These are phyloP conservation scores for Bassia scoparia DNA, from an alignment of 148 eudicot species.

Conservation along the genomic window DNA sequence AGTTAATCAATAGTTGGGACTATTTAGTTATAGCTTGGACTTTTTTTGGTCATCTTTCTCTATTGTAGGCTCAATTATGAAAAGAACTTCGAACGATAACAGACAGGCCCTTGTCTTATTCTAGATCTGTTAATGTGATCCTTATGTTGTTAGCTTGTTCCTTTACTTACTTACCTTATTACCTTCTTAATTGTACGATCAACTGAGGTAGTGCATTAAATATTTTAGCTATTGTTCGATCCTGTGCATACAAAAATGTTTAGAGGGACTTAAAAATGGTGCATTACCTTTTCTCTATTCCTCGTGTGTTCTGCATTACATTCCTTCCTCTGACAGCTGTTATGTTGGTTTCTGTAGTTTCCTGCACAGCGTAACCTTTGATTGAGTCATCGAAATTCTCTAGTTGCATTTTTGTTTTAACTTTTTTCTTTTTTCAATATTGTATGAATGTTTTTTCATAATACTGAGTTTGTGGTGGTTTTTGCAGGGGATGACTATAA, in stretches of 20 bases:
- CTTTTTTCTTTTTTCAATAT: background rate
- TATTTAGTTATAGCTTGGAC: too few species aligned
- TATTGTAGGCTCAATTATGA: too few species aligned
- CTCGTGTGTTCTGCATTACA: background rate
- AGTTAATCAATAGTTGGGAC: too few species aligned
- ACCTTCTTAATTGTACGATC: constrained; percentile 2
- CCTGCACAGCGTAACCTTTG: background rate
- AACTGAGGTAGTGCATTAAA: background rate
- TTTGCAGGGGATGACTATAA: constrained; percentile 71
- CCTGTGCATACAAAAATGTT: background rate
- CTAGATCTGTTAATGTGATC: background rate
- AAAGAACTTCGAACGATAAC: too few species aligned
- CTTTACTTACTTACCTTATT: background rate
- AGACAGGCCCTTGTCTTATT: background rate
- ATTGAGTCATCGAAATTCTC: background rate
- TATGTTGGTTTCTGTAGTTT: background rate
- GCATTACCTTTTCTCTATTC: background rate
- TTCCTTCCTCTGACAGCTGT: background rate
- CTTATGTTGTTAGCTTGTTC: background rate
- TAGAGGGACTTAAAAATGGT: background rate
- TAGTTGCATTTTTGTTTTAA: background rate
- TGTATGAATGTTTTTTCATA: background rate
- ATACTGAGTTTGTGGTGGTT: background rate
- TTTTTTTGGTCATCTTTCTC: too few species aligned
- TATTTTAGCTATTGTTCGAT: background rate